Evolutionary conservation across 116 monocot species (phyloP).

Genomic region (Posidonia oceanica): DNA sequence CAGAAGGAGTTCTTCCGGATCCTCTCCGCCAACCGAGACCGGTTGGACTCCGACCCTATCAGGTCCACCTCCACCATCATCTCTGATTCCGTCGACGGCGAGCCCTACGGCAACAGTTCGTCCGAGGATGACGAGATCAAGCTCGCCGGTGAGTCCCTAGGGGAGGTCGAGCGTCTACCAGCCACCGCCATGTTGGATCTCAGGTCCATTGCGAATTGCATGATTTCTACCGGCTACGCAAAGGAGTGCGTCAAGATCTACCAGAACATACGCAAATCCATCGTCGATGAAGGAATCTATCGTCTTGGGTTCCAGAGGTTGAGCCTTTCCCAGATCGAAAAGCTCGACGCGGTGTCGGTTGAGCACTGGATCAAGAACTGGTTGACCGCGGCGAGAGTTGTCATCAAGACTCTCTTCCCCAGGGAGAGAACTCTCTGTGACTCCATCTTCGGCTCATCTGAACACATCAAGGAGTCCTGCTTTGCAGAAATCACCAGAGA

Average conservation of each 20-base stretch:
- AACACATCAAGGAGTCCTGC: slow-evolving; percentile 32
- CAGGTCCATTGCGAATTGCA: slow-evolving; percentile 42
- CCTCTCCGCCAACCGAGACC: slow-evolving; percentile 22
- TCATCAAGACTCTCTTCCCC: slow-evolving; percentile 29
- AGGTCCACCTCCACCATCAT: neutral
- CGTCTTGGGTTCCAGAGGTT: slow-evolving; percentile 34
- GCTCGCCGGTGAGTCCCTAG: neutral
- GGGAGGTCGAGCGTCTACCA: neutral
- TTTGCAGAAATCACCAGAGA: slow-evolving; percentile 39
- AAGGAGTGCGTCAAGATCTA: slow-evolving; percentile 58
- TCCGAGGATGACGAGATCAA: slow-evolving; percentile 13
- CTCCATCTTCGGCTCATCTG: slow-evolving; percentile 29
- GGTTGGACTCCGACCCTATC: slow-evolving; percentile 11
- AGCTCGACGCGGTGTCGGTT: slow-evolving; percentile 35
- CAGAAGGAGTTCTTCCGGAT: slow-evolving; percentile 28
- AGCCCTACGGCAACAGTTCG: neutral
- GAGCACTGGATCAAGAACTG: slow-evolving; percentile 36
- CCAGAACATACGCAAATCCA: slow-evolving; percentile 26
- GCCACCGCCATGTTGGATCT: slow-evolving; percentile 4
- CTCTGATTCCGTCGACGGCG: slow-evolving; percentile 5
- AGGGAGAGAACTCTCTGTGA: slow-evolving; percentile 45
- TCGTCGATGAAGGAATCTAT: slow-evolving; percentile 39
- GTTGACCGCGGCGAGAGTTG: slow-evolving; percentile 23
- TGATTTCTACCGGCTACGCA: slow-evolving; percentile 60
- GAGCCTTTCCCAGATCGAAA: slow-evolving; percentile 21